These are phyloP conservation scores for Ilex aquifolium DNA, from an alignment of 257 asterid species.

Conservation along the genomic window DNA sequence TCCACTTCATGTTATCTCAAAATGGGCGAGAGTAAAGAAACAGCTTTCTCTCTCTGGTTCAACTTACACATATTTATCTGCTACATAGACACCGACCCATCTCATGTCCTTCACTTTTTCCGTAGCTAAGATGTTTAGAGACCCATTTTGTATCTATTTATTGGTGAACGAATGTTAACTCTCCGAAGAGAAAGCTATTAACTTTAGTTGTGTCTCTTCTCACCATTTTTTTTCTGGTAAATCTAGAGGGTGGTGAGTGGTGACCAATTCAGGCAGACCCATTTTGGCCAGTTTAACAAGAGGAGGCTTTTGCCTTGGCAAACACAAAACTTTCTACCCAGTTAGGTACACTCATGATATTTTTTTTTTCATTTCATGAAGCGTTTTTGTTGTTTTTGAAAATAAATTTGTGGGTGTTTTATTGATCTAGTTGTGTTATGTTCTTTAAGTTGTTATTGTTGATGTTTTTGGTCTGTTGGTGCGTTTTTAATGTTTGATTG, in stretches of 20 bases:
- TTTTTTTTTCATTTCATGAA: conserved; percentile 1
- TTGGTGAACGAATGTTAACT: conserved; percentile 5
- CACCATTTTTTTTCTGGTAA: conserved; percentile 16
- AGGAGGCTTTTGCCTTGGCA: conserved; percentile 9
- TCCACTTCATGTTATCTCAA: conserved; percentile 17
- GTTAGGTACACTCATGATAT: conserved; percentile 36
- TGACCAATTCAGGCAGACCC: conserved; percentile 20
- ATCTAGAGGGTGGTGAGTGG: conserved; percentile 27
- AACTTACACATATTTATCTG: too few species aligned
- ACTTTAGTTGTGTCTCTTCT: conserved; percentile 5
- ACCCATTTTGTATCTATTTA: too few species aligned
- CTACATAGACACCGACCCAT: too few species aligned
- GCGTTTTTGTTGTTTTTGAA: background rate
- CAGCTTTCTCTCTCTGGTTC: background rate
- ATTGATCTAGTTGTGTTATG: conserved; percentile 38
- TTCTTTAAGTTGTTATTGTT: conserved; percentile 2
- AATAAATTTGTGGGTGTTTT: conserved; percentile 16
- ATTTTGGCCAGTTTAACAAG: conserved; percentile 8
- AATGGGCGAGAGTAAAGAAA: too few species aligned
- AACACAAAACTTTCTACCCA: background rate
- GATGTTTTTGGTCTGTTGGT: background rate
- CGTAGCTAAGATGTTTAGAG: too few species aligned
- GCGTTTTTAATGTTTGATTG: conserved; percentile 18
- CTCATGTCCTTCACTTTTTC: too few species aligned
- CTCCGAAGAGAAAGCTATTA: background rate